Evolutionary conservation across 768 basidiomycete species (phyloP).

Genomic region (Podaxis carcinomalis): DNA sequence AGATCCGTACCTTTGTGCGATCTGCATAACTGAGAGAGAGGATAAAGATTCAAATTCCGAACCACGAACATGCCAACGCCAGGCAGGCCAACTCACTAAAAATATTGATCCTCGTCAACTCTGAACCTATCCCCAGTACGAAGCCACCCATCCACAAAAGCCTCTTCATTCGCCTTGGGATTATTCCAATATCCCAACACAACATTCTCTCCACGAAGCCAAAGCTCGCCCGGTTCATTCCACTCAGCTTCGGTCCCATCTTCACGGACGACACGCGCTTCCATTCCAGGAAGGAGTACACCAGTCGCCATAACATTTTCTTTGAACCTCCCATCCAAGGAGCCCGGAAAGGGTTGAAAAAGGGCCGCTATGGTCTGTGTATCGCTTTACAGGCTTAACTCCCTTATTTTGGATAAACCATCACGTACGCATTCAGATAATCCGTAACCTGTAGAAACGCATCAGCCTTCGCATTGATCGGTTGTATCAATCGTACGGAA

Average conservation of each 20-base stretch:
- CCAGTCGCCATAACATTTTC: conserved; percentile 43
- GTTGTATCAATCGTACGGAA: too few species aligned
- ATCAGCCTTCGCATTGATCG: background rate
- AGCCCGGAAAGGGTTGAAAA: conserved; percentile 36
- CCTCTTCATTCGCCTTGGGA: conserved; percentile 55
- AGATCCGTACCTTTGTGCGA: conserved; percentile 54
- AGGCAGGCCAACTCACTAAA: conserved; percentile 47
- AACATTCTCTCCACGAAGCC: conserved; percentile 49
- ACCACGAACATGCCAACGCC: background rate
- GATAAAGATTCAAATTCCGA: background rate
- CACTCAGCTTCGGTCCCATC: conserved; percentile 49
- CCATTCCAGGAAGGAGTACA: conserved; percentile 56
- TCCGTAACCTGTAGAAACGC: conserved; percentile 51
- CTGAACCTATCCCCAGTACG: conserved; percentile 68
- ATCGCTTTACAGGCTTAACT: background rate
- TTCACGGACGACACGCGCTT: conserved; percentile 53
- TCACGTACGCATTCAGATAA: conserved; percentile 62
- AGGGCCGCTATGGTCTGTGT: conserved; percentile 51
- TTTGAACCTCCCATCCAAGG: conserved; percentile 37
- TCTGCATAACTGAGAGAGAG: conserved; percentile 62
- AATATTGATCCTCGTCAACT: conserved; percentile 52
- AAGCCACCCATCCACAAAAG: conserved; percentile 72
- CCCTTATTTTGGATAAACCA: background rate
- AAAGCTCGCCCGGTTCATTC: conserved; percentile 65
- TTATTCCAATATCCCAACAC: conserved; percentile 72